Evolutionary conservation across 2,329 filamentous ascomycete genomes (phyloP).

Genomic region (Tolypocladium tropicale): DNA sequence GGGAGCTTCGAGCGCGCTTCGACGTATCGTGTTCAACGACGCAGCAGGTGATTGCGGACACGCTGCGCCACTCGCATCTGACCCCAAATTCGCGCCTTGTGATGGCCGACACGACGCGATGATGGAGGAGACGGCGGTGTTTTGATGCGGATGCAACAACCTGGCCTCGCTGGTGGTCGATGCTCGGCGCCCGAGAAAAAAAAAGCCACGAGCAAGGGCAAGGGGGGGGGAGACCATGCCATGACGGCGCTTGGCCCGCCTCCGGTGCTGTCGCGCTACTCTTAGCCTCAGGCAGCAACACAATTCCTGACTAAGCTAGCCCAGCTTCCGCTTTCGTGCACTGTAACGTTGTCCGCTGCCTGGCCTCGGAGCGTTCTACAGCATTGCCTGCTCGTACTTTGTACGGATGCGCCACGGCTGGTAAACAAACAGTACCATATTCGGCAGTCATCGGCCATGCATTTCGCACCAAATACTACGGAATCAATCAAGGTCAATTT

Average conservation of each 20-base stretch:
- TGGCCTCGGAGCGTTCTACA: no score
- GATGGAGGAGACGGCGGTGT: neutral
- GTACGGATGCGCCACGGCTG: no score
- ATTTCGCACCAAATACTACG: no score
- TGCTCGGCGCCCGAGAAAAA: neutral
- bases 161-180: neutral
- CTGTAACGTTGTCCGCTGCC: no score
- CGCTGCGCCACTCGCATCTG: conserved; percentile 3
- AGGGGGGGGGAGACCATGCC: neutral
- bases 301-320: neutral
- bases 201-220: conserved; percentile 1
- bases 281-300: neutral
- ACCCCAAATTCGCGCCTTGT: conserved; percentile 1
- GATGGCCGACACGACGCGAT: neutral
- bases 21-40: neutral
- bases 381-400: no score
- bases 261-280: neutral
- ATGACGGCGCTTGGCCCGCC: neutral
- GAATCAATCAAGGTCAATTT: conserved; percentile 1
- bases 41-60: conserved; percentile 1
- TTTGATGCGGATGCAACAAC: conserved; percentile 1
- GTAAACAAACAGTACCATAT: no score
- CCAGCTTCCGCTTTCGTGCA: neutral
- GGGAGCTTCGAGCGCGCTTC: neutral
- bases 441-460: no score